Percentiles rank a stretch among this genome's conserved stretches.
Conservation (phyloP, 2,329 filamentous ascomycete species). For the Pestalotiopsis sp. region DNA sequence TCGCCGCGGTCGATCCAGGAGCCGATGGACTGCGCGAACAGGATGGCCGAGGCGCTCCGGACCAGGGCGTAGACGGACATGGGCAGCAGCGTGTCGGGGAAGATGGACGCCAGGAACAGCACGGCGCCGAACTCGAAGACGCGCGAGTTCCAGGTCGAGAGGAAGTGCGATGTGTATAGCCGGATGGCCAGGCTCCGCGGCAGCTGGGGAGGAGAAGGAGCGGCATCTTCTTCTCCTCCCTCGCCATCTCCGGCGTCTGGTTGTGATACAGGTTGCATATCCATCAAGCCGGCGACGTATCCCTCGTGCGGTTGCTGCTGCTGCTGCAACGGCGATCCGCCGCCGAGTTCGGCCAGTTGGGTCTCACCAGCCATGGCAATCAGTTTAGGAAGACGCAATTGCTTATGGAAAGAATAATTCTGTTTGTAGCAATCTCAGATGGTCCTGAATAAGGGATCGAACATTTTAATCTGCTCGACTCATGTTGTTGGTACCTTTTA, state of each 20-base stretch:
- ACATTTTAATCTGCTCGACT: background rate
- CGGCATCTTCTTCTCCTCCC: background rate
- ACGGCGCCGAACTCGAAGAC: conserved; percentile 66
- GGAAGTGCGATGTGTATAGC: conserved; percentile 61
- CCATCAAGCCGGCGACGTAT: background rate
- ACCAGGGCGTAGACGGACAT: conserved; percentile 70
- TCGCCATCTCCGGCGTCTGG: background rate
- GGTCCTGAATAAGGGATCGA: background rate
- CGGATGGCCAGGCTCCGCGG: conserved; percentile 16
- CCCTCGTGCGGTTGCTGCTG: background rate
- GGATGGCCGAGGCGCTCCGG: conserved; percentile 57
- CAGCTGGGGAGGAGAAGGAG: background rate
- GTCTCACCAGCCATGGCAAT: background rate
- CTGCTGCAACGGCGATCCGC: background rate
- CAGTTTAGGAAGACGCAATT: background rate
- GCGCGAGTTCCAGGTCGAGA: conserved; percentile 67
- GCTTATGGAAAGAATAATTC: too few species aligned
- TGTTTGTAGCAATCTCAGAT: too few species aligned
- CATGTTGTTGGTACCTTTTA: background rate
- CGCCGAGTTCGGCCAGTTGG: background rate
- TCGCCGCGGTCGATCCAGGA: conserved; percentile 57
- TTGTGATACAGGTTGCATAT: background rate
- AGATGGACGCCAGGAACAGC: conserved; percentile 58
- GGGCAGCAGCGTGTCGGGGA: conserved; percentile 61
- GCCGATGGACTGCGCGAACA: conserved; percentile 62